These are phyloP conservation scores for Chytridium lagenaria DNA, from an alignment of 371 early-diverging fungal species.

Conservation along the genomic window DNA sequence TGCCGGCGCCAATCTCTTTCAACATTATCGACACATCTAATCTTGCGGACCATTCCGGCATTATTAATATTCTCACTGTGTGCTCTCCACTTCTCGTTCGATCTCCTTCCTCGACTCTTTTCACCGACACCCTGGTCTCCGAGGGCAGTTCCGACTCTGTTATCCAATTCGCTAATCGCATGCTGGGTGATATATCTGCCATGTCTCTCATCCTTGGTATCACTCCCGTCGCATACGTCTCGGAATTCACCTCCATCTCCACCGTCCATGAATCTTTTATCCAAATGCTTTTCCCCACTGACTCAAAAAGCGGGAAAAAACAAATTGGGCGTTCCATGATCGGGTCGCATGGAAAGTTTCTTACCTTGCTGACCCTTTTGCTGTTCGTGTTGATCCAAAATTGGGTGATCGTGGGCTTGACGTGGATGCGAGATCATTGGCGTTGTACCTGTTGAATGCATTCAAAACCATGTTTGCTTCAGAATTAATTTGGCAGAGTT, in stretches of 20 bases:
- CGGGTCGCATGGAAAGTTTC: neutral
- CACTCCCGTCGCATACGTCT: neutral
- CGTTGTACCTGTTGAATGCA: neutral
- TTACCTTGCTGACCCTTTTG: neutral
- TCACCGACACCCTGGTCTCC: neutral
- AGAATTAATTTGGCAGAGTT: neutral
- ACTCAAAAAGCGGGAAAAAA: neutral
- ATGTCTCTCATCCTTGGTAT: neutral
- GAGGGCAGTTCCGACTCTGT: neutral
- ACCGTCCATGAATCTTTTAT: neutral
- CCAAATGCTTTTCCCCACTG: no score
- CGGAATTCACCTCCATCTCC: neutral
- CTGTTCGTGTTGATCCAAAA: neutral
- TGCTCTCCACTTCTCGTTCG: neutral
- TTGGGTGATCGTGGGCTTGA: neutral
- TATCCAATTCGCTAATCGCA: neutral
- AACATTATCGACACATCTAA: conserved; percentile 12
- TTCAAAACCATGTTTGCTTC: neutral
- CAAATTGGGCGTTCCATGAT: neutral
- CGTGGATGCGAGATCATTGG: neutral
- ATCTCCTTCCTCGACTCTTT: neutral
- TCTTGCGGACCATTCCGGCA: neutral
- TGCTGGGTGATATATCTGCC: neutral
- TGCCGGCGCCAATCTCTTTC: no score
- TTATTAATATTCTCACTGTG: neutral